These are phyloP conservation scores for Aspergillus leporis DNA, from an alignment of 495 filamentous ascomycete genomes.

Conservation along the genomic window DNA sequence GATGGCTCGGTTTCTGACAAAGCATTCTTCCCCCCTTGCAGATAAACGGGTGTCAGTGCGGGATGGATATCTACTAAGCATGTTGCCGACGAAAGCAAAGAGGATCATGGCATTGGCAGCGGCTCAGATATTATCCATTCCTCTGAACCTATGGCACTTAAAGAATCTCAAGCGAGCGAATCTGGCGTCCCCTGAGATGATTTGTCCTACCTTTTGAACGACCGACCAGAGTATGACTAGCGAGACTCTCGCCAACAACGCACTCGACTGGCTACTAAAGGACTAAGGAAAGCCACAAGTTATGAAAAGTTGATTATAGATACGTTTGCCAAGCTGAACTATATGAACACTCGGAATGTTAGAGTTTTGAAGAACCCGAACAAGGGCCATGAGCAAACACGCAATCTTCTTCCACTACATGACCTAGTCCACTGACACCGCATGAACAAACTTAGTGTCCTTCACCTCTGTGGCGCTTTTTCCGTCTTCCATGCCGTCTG, in stretches of 20 bases:
- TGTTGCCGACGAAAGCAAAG: neutral
- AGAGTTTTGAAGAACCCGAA: too few species aligned
- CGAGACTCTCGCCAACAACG: constrained; percentile 19
- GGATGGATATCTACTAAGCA: neutral
- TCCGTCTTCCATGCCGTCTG: neutral
- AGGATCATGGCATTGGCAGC: neutral
- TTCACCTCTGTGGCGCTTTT: neutral
- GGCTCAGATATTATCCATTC: neutral
- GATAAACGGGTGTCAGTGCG: constrained; percentile 3
- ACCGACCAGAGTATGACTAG: constrained; percentile 18
- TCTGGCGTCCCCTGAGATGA: neutral
- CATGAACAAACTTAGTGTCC: constrained; percentile 15
- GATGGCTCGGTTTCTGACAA: constrained; percentile 30
- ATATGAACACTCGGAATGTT: too few species aligned
- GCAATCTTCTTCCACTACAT: too few species aligned
- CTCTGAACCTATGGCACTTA: neutral
- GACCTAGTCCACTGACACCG: constrained; percentile 5
- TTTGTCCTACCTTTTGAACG: constrained; percentile 14
- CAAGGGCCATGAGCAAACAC: too few species aligned
- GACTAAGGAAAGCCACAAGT: neutral
- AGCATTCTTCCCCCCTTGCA: constrained; percentile 21
- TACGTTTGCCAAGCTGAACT: neutral
- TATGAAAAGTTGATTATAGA: neutral
- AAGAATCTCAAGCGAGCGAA: neutral
- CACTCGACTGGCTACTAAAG: constrained; percentile 19